These are phyloP conservation scores for Lactifluus hygrophoroides DNA, from an alignment of 768 basidiomycete genomes.

Conservation along the genomic window DNA sequence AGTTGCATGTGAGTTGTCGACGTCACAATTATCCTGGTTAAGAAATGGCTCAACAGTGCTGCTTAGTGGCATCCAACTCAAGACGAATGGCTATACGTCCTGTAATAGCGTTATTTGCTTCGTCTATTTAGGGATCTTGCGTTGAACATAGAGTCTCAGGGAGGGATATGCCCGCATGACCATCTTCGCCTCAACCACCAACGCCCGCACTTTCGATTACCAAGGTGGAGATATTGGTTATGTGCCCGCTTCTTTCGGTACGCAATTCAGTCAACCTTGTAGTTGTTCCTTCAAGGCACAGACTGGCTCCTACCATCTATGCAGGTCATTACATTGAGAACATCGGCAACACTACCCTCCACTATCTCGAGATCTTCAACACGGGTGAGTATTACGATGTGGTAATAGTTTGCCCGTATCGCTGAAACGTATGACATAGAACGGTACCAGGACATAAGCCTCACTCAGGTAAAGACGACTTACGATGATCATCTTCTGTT, in stretches of 20 bases:
- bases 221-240: constrained; percentile 56
- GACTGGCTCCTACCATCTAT: not conserved
- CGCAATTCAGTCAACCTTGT: constrained; percentile 2
- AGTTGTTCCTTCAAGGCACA: not conserved
- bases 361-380: constrained; percentile 35
- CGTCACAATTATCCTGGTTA: not conserved
- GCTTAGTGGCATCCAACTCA: constrained; percentile 61
- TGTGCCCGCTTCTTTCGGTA: constrained; percentile 50
- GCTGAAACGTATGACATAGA: constrained; percentile 13
- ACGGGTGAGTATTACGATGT: constrained; percentile 20
- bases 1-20: constrained; percentile 41
- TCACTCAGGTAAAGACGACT: constrained; percentile 23
- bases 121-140: no score
- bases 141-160: constrained; percentile 26
- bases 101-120: no score
- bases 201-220: constrained; percentile 53
- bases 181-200: constrained; percentile 44
- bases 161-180: constrained; percentile 48
- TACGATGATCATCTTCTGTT: no score
- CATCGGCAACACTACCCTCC: constrained; percentile 32
- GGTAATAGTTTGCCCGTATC: not conserved
- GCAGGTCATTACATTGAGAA: constrained; percentile 38
- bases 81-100: constrained; percentile 53
- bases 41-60: not conserved
- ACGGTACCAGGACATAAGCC: constrained; percentile 27